Conservation (phyloP, 2,329 filamentous ascomycete species). For the Incumbomyces delicatus region DNA sequence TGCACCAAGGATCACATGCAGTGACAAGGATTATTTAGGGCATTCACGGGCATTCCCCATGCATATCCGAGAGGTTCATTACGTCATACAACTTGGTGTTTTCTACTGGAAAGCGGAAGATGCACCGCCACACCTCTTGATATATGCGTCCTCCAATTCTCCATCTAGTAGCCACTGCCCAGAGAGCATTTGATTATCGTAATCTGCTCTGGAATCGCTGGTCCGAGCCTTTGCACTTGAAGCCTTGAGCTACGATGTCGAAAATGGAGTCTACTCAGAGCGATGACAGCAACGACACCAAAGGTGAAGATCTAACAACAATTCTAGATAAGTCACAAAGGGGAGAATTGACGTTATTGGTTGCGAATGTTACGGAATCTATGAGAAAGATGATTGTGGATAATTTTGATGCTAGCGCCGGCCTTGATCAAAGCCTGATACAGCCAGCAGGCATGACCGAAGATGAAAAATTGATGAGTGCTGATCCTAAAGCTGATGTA, state of each 20-base stretch:
- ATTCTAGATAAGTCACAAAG: slow-evolving; percentile 33
- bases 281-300: slow-evolving; percentile 12
- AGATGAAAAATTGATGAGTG: slow-evolving; percentile 20
- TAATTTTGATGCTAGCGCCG: slow-evolving; percentile 27
- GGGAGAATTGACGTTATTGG: slow-evolving; percentile 32
- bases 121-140: slow-evolving; percentile 1
- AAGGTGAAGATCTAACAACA: slow-evolving; percentile 31
- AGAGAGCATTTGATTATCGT: too few relatives aligned
- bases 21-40: neutral
- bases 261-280: slow-evolving; percentile 10
- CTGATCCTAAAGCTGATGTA: slow-evolving; percentile 23
- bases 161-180: too few relatives aligned
- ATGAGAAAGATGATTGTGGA: slow-evolving; percentile 32
- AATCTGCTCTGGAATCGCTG: too few relatives aligned
- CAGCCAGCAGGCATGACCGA: slow-evolving; percentile 17
- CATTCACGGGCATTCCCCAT: too few relatives aligned
- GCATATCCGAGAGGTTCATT: too few relatives aligned
- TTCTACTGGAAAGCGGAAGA: too few relatives aligned
- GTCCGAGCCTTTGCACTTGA: too few relatives aligned
- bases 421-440: slow-evolving; percentile 16
- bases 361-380: slow-evolving; percentile 30
- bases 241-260: slow-evolving; percentile 1
- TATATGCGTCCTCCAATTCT: neutral
- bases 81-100: too few relatives aligned
- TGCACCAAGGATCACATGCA: neutral